These are phyloP conservation scores for Termitomyces sp. DNA, from an alignment of 768 basidiomycete species.

Conservation along the genomic window DNA sequence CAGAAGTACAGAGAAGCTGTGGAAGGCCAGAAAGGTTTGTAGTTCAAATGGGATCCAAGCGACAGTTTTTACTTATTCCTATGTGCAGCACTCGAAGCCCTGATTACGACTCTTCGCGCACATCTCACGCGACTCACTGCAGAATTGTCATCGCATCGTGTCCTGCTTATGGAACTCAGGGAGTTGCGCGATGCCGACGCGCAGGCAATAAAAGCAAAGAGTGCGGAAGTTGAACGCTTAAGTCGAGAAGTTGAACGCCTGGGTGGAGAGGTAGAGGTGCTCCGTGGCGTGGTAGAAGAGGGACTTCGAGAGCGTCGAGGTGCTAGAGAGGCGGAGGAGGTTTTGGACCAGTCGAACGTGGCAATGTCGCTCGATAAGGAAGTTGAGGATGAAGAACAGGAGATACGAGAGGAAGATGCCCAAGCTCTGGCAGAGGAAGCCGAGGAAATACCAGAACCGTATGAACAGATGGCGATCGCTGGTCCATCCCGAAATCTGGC, in stretches of 20 bases:
- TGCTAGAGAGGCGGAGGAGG: conserved; percentile 37
- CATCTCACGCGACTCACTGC: conserved; percentile 76
- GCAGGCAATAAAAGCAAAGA: conserved; percentile 50
- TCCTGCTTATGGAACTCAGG: conserved; percentile 62
- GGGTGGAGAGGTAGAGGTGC: conserved; percentile 78
- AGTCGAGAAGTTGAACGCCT: conserved; percentile 76
- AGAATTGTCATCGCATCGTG: conserved; percentile 75
- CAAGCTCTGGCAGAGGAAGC: conserved; percentile 22
- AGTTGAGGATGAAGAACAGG: conserved; percentile 14
- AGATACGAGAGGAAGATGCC: conserved; percentile 14
- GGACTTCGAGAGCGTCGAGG: conserved; percentile 71
- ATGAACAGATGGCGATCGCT: conserved; percentile 27
- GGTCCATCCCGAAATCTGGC: conserved; percentile 24
- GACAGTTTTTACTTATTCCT: conserved; percentile 19
- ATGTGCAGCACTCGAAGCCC: conserved; percentile 67
- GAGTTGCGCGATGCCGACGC: conserved; percentile 59
- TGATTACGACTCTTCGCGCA: conserved; percentile 66
- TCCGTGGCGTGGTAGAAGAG: conserved; percentile 84
- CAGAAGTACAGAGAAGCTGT: conserved; percentile 72
- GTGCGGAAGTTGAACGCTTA: conserved; percentile 62
- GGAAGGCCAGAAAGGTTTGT: conserved; percentile 82
- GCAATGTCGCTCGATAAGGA: conserved; percentile 30
- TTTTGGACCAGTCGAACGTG: conserved; percentile 25
- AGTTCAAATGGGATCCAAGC: neutral
- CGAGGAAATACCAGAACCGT: conserved; percentile 30